Base-by-base conservation (phyloP, 2,329 filamentous ascomycete genomes). In the Triangularia verruculosa region DNA sequence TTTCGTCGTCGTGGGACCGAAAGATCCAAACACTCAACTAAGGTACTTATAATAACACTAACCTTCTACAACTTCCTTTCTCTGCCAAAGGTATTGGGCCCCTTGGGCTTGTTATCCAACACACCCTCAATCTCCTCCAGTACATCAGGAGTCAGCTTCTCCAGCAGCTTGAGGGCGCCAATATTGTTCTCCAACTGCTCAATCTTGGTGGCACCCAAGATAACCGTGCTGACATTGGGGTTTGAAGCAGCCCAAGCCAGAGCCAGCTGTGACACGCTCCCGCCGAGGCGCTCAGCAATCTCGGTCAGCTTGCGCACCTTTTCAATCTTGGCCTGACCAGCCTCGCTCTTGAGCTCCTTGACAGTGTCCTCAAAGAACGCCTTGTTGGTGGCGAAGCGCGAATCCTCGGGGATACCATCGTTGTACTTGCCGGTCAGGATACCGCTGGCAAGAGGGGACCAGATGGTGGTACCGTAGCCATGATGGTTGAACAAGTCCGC, bases 391-490 rank as follows among this genome's bases (percentile, higher is more conserved):
- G 83, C 83, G 69, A 86, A 86, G 34, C 86, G 83, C 43, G 83
- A 87, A 70, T 82, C 84, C 69, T 84, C 80, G 15, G 85, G 84
- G 61, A 87, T 83, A 59, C 84, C 84, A 66, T 86, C 79, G 74
- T 87, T 86, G 79, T 88, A 88, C 76, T 88, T 88, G 70, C 85
- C 85, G 7, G 83, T 87, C 61, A 88, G 73, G 43, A 88, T 74
- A 63, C 85, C 85, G 28, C 78, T 82, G 55, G 81, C 82, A 9
- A 86, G 77, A 20, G 85, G 83, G 22, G 76, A 80, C 81, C 82
- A 86, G 72, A 76, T 77, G 66, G 77, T 79, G 47, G 84, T 85
- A 55, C 85, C 85, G 70, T 84, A 84, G 66, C 82, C 75, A 77
- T 80, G 83, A 70, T 86, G 80, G 65, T 83, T 73, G 75, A 79